phyloP scores from a whole-genome alignment of 495 filamentous ascomycete genomes.

The Tuber indicum region DNA sequence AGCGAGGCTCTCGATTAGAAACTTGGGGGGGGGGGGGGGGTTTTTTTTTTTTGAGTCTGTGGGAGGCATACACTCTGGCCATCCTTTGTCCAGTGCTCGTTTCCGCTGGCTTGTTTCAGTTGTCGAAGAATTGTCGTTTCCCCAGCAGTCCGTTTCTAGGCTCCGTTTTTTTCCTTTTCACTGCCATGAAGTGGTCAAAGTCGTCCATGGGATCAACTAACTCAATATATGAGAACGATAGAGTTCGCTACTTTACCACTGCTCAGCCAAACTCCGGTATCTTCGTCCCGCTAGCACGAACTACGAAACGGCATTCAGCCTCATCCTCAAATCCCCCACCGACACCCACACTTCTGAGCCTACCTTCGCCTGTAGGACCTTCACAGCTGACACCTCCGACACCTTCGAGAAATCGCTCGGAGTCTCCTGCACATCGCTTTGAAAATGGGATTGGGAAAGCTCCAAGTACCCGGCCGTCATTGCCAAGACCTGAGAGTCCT shows the following conservation, averaged over 20 bases:
- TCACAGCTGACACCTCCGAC: constrained; percentile 29
- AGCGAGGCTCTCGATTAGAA: background rate
- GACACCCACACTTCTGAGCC: constrained; percentile 49
- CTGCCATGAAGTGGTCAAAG: background rate
- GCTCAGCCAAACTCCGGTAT: constrained; percentile 74
- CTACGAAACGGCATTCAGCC: constrained; percentile 60
- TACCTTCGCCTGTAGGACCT: constrained; percentile 27
- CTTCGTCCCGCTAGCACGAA: constrained; percentile 85
- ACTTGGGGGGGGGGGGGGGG: no score
- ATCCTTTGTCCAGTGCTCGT: background rate
- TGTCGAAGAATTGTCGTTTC: background rate
- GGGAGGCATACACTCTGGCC: background rate
- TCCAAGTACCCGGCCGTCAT: constrained; percentile 65
- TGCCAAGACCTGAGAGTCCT: constrained; percentile 49
- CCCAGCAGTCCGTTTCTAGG: background rate
- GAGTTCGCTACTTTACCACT: constrained; percentile 77
- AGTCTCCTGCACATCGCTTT: constrained; percentile 30
- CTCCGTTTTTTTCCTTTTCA: background rate
- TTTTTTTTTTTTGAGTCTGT: background rate
- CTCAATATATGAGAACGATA: constrained; percentile 37
- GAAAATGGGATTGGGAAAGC: constrained; percentile 61
- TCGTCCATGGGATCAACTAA: background rate
- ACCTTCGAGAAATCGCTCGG: constrained; percentile 32
- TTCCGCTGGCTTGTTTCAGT: background rate
- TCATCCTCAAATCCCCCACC: constrained; percentile 58